Conservation (phyloP, 2,329 filamentous ascomycete genomes). For the Diplodia mutila region DNA sequence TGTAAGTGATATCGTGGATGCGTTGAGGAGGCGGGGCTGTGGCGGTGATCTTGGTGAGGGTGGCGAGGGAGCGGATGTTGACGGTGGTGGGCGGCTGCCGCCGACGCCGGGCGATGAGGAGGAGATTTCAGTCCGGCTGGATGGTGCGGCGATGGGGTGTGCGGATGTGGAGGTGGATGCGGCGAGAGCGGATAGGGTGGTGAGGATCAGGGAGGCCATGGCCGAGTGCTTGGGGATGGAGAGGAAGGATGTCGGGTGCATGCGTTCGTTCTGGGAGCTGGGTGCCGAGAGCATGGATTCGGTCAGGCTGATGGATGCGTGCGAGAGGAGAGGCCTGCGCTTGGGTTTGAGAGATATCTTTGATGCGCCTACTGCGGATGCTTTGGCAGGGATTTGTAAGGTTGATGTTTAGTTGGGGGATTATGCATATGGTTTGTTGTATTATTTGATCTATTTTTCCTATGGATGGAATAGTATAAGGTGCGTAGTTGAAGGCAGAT, state of each 20-base stretch:
- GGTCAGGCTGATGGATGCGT: neutral
- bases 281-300: slow-evolving; percentile 16
- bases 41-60: too few relatives aligned
- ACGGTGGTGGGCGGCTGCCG: neutral
- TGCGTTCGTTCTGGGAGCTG: slow-evolving; percentile 9
- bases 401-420: neutral
- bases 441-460: too few relatives aligned
- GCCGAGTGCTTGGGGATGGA: slow-evolving; percentile 4
- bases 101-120: neutral
- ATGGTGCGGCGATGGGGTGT: neutral
- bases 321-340: neutral
- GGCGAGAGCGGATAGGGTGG: slow-evolving; percentile 8
- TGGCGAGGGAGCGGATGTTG: neutral
- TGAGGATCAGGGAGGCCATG: neutral
- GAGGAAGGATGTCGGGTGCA: slow-evolving; percentile 6
- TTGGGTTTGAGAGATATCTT: slow-evolving; percentile 6
- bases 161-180: neutral
- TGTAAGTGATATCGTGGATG: neutral
- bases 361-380: neutral
- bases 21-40: neutral
- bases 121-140: neutral
- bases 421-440: too few relatives aligned
- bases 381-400: neutral
- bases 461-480: too few relatives aligned
- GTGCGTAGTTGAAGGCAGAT: too few relatives aligned